These are phyloP conservation scores for Westerdykella sp. DNA, from an alignment of 2,329 filamentous ascomycete genomes.

Conservation along the genomic window DNA sequence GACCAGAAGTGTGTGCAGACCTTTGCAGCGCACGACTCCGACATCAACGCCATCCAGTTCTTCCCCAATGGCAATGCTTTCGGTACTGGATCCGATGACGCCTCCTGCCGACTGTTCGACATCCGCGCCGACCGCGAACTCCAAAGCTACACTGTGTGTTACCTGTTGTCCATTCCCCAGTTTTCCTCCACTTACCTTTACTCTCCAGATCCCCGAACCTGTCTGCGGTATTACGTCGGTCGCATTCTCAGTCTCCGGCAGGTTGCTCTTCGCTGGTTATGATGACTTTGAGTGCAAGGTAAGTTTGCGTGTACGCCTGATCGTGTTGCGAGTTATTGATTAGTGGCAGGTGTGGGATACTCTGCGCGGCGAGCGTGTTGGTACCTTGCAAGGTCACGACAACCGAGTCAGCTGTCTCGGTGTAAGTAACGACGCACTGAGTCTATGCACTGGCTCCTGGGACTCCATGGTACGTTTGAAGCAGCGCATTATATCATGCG, in stretches of 20 bases:
- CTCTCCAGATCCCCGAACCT: constrained; percentile 82
- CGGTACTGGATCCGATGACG: constrained; percentile 95
- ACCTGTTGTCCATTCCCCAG: constrained; percentile 3
- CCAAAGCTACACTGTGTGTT: constrained; percentile 59
- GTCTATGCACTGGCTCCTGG: constrained; percentile 98
- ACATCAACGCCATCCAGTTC: constrained; percentile 99
- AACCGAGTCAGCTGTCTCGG: constrained; percentile 98
- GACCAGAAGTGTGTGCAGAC: constrained; percentile 98
- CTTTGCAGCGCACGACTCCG: constrained; percentile 95
- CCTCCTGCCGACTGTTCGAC: constrained; percentile 94
- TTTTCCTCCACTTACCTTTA: constrained; percentile 20
- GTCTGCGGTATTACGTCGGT: constrained; percentile 98
- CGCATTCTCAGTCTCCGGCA: constrained; percentile 92
- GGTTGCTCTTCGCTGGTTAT: constrained; percentile 92
- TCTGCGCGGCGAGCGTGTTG: constrained; percentile 92
- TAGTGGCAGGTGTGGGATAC: constrained; percentile 86
- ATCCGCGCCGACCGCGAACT: constrained; percentile 86
- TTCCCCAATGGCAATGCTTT: constrained; percentile 99
- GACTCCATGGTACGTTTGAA: constrained; percentile 79
- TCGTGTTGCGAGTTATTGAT: constrained; percentile 9
- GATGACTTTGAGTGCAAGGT: constrained; percentile 99
- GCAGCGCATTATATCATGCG: constrained; percentile 1
- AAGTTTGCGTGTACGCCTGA: constrained; percentile 30
- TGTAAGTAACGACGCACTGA: constrained; percentile 98
- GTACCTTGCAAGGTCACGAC: constrained; percentile 92